Evolutionary conservation across 2,329 filamentous ascomycete genomes (phyloP).

Genomic region (Raffaelea arxii): DNA sequence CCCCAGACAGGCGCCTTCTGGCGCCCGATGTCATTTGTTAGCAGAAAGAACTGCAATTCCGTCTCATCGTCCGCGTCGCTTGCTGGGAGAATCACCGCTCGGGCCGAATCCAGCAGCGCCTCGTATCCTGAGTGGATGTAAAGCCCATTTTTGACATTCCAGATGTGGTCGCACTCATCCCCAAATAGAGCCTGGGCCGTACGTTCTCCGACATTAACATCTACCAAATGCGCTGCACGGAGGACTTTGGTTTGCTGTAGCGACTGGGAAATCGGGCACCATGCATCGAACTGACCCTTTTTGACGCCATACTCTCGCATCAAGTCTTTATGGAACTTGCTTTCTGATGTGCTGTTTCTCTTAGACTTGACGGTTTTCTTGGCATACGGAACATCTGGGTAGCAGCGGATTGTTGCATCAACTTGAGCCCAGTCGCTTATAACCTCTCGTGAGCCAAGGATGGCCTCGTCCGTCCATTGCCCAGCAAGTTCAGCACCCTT

Average conservation of each 20-base stretch:
- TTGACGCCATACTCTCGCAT: too few species aligned
- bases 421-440: background rate
- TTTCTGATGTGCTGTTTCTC: too few species aligned
- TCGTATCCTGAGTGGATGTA: background rate
- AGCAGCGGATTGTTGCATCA: background rate
- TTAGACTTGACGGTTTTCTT: background rate
- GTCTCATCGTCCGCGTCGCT: background rate
- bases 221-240: conserved; percentile 1
- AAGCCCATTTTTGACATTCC: background rate
- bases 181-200: conserved; percentile 2
- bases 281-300: too few species aligned
- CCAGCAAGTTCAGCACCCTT: background rate
- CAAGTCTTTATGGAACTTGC: too few species aligned
- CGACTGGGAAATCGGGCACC: background rate
- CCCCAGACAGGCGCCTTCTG: background rate
- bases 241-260: background rate
- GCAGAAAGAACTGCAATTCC: background rate
- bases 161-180: background rate
- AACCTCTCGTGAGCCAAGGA: background rate
- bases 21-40: conserved; percentile 1
- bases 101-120: background rate
- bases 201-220: conserved; percentile 1
- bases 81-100: background rate
- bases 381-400: background rate
- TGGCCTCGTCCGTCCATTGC: background rate